Evolutionary conservation across 768 basidiomycete genomes (phyloP).

Genomic region (Sporobolomyces phaffii): DNA sequence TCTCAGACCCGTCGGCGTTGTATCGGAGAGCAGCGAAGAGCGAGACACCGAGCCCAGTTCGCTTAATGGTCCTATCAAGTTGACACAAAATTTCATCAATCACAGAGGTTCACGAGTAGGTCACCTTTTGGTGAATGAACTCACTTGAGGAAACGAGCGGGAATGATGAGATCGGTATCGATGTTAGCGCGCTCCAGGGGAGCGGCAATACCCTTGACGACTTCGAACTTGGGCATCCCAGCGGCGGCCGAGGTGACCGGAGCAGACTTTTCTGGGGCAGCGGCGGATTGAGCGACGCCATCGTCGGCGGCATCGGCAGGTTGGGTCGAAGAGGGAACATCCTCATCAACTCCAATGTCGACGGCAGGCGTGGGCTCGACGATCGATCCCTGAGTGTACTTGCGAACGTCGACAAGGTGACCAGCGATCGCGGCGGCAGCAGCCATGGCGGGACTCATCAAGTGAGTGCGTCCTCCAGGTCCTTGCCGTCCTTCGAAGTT

Average conservation of each 20-base stretch:
- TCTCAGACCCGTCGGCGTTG: conserved; percentile 64
- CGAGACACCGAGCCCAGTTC: conserved; percentile 76
- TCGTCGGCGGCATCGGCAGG: conserved; percentile 31
- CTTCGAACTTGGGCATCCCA: conserved; percentile 42
- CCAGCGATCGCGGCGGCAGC: conserved; percentile 83
- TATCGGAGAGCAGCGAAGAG: conserved; percentile 76
- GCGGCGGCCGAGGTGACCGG: conserved; percentile 37
- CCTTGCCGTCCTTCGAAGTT: conserved; percentile 89
- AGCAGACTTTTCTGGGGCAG: conserved; percentile 38
- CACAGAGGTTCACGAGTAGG: too few relatives aligned
- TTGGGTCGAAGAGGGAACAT: conserved; percentile 29
- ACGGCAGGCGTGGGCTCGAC: conserved; percentile 48
- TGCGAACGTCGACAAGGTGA: conserved; percentile 75
- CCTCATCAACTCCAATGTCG: conserved; percentile 45
- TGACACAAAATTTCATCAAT: too few relatives aligned
- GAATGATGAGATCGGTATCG: conserved; percentile 91
- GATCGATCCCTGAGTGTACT: conserved; percentile 62
- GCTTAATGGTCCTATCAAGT: conserved; percentile 75
- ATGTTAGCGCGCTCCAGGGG: conserved; percentile 50
- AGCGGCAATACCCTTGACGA: conserved; percentile 41
- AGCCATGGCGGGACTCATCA: conserved; percentile 87
- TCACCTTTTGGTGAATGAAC: too few relatives aligned
- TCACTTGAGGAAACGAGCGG: conserved; percentile 72
- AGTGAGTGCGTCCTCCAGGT: conserved; percentile 79
- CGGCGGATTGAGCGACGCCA: conserved; percentile 40